Evolutionary conservation across 345 rosid genomes (phyloP), one percentile per base, ranked within the genome.

Genomic region (Chamaenerion angustifolium): DNA sequence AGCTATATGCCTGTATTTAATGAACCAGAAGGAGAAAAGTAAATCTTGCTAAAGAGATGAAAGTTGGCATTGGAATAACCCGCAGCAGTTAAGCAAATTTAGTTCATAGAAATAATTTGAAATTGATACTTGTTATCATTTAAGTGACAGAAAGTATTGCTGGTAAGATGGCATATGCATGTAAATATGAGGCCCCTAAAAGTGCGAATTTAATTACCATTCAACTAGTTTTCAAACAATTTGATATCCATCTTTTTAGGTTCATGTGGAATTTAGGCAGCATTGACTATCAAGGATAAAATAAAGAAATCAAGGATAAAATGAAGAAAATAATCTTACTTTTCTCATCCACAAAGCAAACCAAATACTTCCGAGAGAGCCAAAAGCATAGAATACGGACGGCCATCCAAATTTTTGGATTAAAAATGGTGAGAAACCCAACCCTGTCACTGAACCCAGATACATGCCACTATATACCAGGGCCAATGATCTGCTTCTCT

Each of bases 381-480:
- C 98, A 71, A 86, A 90, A 4, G 89, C 68, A 59, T 83, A 90
- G 79, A 86, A 86, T 48, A 90, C 98, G 49, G 98, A 90, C 40
- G 95, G 83, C 95, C 98, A 90, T 11, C 98, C 95, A 46, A 80
- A 83, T 51, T 79, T 81, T 19, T 81, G 81, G 56, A 90, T 90
- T 58, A 90, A 77, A 63, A 68, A 25, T 31, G 98, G 98, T 54
- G 98, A 90, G 64, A 79, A 35, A 8, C 67, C 98, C 70, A 90
- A 72, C 56, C 98, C 95, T 11, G 80, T 82, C 53, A 90, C 95
- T 61, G 98, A 90, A 58, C 98, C 98, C 51, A 90, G 94, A 73
- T 90, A 83, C 98, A 90, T 90, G 70, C 95, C 98, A 54, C 98
- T 90, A 47, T 90, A 90, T 51, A 90, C 98, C 1, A 86, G 65